These are phyloP conservation scores for Ceratopteris richardii DNA, from an alignment of 75 land plant genomes.

Conservation along the genomic window DNA sequence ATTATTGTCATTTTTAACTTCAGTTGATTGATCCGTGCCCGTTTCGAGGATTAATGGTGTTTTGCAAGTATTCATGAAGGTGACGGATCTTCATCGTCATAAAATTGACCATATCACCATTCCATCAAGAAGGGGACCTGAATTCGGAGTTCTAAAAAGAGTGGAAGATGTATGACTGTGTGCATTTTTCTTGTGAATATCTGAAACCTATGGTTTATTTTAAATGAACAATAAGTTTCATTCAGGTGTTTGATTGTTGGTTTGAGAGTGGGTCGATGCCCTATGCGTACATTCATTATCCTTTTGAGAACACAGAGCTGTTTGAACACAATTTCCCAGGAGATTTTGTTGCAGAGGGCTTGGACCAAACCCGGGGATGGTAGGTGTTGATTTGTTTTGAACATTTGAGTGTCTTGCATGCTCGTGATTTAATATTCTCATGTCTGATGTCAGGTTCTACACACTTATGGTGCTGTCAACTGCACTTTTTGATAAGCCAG, in stretches of 20 bases:
- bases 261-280: conserved; percentile 99
- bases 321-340: conserved; percentile 98
- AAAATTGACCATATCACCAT: conserved; percentile 89
- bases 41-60: no score
- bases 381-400: conserved; percentile 14
- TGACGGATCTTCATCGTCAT: conserved; percentile 87
- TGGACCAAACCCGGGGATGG: conserved; percentile 99
- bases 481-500: conserved; percentile 93
- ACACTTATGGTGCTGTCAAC: conserved; percentile 97
- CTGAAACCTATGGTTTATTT: background rate
- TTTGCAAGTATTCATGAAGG: conserved; percentile 28
- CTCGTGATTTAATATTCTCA: no score
- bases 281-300: conserved; percentile 97
- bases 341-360: conserved; percentile 98
- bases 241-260: conserved; percentile 99
- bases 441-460: conserved; percentile 63
- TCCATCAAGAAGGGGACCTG: conserved; percentile 82
- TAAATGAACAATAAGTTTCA: background rate
- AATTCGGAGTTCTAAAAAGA: conserved; percentile 78
- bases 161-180: conserved; percentile 68
- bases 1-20: conserved; percentile 4
- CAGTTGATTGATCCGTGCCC: no score
- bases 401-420: background rate
- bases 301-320: conserved; percentile 91
- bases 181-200: background rate